A percentile compares a stretch with the other conserved stretches of the same genome.
phyloP scores from a whole-genome alignment of 352 stramenopile species.

The Globisporangium sylvaticum region DNA sequence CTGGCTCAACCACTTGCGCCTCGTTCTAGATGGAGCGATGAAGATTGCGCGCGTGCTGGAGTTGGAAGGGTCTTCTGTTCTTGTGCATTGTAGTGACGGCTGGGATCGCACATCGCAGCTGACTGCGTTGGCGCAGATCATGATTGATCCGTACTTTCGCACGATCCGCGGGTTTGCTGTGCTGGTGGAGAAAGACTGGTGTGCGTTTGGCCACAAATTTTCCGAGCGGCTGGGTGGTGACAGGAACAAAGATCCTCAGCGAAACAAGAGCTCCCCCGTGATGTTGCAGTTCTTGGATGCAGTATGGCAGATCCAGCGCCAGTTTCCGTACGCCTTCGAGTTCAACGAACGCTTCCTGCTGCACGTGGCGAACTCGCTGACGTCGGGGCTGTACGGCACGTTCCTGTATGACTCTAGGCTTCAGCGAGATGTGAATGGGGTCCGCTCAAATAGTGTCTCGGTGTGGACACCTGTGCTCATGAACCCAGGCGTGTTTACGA shows the following conservation, averaged over 20 bases:
- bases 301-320: slow-evolving; percentile 79
- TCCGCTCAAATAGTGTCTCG: slow-evolving; percentile 53
- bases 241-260: slow-evolving; percentile 67
- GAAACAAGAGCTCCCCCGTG: slow-evolving; percentile 76
- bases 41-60: slow-evolving; percentile 87
- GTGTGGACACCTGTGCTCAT: slow-evolving; percentile 79
- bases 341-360: slow-evolving; percentile 85
- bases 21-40: slow-evolving; percentile 76
- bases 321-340: slow-evolving; percentile 81
- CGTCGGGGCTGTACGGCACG: slow-evolving; percentile 76
- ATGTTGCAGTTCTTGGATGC: slow-evolving; percentile 87
- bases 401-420: slow-evolving; percentile 78
- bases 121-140: slow-evolving; percentile 72
- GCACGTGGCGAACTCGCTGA: slow-evolving; percentile 75
- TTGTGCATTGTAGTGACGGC: slow-evolving; percentile 87
- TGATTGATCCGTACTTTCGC: slow-evolving; percentile 87
- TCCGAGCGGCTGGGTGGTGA: slow-evolving; percentile 62
- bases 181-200: slow-evolving; percentile 87
- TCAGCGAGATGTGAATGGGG: slow-evolving; percentile 61
- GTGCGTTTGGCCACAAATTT: slow-evolving; percentile 85
- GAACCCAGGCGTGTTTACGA: slow-evolving; percentile 41
- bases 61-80: slow-evolving; percentile 69
- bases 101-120: slow-evolving; percentile 87
- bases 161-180: slow-evolving; percentile 80
- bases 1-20: slow-evolving; percentile 83